A percentile compares a stretch with the other conserved stretches of the same genome.
Conservation (phyloP, 257 asterid species). For the Nicotiana otophora region DNA sequence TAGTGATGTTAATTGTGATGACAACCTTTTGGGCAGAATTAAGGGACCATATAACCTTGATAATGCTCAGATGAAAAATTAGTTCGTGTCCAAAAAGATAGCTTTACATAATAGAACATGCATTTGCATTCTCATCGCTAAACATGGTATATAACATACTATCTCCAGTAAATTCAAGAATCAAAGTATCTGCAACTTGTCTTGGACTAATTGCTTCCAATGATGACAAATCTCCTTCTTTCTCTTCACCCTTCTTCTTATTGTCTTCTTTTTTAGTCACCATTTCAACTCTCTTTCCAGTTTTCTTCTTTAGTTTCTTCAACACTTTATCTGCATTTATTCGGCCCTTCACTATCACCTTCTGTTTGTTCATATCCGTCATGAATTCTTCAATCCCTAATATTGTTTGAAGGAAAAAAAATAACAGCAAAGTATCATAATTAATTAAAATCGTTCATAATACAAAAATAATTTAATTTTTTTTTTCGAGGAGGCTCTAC, state of each 20-base stretch:
- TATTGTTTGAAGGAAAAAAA: background rate
- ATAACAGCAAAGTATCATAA: background rate
- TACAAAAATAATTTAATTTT: background rate
- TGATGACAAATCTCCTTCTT: background rate
- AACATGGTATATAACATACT: constrained; percentile 43
- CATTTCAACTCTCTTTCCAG: constrained; percentile 59
- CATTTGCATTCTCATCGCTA: constrained; percentile 75
- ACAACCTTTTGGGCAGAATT: background rate
- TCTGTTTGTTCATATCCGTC: constrained; percentile 60
- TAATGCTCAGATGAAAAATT: background rate
- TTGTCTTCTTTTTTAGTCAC: constrained; percentile 20
- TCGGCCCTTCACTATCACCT: constrained; percentile 46
- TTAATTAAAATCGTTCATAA: too few relatives aligned
- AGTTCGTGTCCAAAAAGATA: background rate
- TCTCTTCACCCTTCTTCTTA: constrained; percentile 8
- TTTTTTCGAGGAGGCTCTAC: constrained; percentile 22
- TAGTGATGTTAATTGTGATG: background rate
- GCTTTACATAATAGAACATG: constrained; percentile 60
- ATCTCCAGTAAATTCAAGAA: constrained; percentile 31
- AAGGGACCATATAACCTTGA: background rate
- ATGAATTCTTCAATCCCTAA: constrained; percentile 61
- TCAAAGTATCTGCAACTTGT: constrained; percentile 21
- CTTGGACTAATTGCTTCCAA: constrained; percentile 1
- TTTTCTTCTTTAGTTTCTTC: constrained; percentile 64
- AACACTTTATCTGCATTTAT: constrained; percentile 46